Conservation (phyloP, 2,329 filamentous ascomycete species). For the Zarea fungicola region DNA sequence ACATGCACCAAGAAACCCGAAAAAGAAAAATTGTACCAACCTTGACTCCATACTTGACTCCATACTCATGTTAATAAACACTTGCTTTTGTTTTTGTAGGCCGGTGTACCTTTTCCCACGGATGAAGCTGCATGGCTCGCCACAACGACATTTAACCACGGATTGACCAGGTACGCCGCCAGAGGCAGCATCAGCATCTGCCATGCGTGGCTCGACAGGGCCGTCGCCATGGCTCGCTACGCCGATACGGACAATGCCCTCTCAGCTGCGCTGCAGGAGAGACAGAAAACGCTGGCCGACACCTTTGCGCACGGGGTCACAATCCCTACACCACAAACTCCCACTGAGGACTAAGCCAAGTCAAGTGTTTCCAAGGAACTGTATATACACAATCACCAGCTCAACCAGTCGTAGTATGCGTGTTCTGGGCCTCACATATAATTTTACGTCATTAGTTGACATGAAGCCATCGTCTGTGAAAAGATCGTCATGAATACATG, state of each 20-base stretch:
- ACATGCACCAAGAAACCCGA: neutral
- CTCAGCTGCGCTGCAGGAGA: slow-evolving; percentile 38
- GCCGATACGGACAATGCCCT: slow-evolving; percentile 49
- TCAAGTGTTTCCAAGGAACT: too few species aligned
- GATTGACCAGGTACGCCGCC: slow-evolving; percentile 57
- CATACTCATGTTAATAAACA: too few species aligned
- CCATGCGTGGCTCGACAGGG: slow-evolving; percentile 57
- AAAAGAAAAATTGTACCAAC: slow-evolving; percentile 7
- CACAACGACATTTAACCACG: slow-evolving; percentile 63
- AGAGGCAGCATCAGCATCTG: slow-evolving; percentile 47
- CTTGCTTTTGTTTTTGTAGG: slow-evolving; percentile 28
- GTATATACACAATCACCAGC: too few species aligned
- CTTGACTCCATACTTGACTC: too few species aligned
- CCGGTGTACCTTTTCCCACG: slow-evolving; percentile 50
- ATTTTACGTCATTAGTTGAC: too few species aligned
- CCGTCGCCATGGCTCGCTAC: slow-evolving; percentile 56
- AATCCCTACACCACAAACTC: too few species aligned
- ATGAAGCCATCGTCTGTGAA: too few species aligned
- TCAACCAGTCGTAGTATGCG: too few species aligned
- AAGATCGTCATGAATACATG: slow-evolving; percentile 9
- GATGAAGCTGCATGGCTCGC: slow-evolving; percentile 75
- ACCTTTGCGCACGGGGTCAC: neutral
- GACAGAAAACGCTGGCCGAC: slow-evolving; percentile 35
- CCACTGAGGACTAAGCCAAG: too few species aligned
- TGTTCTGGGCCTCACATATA: too few species aligned